phyloP scores from a whole-genome alignment of 352 stramenopile species.

The Phytopythium vexans region DNA sequence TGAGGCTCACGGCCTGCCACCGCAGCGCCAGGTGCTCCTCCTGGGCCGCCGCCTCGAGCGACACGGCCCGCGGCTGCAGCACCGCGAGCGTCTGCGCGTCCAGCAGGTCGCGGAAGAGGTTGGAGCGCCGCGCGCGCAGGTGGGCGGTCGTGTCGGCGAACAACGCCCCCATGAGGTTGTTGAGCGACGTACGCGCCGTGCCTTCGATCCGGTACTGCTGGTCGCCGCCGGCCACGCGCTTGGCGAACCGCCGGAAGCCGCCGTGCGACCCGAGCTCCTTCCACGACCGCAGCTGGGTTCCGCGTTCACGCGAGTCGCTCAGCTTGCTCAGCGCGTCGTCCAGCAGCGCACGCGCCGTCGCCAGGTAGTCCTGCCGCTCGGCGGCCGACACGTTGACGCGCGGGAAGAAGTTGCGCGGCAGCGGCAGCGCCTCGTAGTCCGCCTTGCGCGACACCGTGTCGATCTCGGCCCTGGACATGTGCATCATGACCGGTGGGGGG shows the following conservation, averaged over 20 bases:
- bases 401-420: constrained; percentile 45
- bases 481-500: constrained; percentile 3
- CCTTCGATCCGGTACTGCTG: constrained; percentile 60
- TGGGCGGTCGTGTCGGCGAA: constrained; percentile 48
- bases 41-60: constrained; percentile 24
- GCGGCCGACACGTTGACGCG: constrained; percentile 29
- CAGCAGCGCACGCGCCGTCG: constrained; percentile 33
- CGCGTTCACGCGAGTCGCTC: constrained; percentile 12
- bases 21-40: constrained; percentile 68
- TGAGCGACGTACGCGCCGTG: constrained; percentile 41
- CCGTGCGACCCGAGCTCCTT: constrained; percentile 45
- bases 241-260: constrained; percentile 60
- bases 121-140: constrained; percentile 35
- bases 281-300: constrained; percentile 42
- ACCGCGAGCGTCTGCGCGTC: constrained; percentile 60
- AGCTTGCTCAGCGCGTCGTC: constrained; percentile 6
- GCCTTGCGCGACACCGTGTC: constrained; percentile 52
- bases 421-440: constrained; percentile 69
- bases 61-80: constrained; percentile 36
- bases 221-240: constrained; percentile 33
- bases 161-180: constrained; percentile 61
- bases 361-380: constrained; percentile 37
- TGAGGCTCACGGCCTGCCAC: constrained; percentile 66
- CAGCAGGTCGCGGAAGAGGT: constrained; percentile 55
- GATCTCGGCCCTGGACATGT: constrained; percentile 44